Conservation (phyloP, 495 filamentous ascomycete genomes). For the Letharia lupina region DNA sequence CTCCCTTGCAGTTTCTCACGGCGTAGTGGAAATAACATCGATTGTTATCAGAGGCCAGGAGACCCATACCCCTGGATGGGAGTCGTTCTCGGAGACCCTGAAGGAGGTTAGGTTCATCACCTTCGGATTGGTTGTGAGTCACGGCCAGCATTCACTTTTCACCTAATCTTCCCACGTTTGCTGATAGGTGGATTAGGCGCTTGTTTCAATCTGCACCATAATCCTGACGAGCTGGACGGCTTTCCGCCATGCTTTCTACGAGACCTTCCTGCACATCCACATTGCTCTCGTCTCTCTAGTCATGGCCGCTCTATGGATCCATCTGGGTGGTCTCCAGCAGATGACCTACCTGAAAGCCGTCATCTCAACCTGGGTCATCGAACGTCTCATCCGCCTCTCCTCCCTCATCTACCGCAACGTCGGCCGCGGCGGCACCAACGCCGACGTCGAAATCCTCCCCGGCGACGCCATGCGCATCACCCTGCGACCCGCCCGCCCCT, state of each 20-base stretch:
- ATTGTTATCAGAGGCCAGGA: conserved; percentile 49
- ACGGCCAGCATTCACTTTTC: not conserved
- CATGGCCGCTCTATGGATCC: conserved; percentile 61
- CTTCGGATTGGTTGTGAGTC: conserved; percentile 46
- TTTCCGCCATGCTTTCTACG: conserved; percentile 89
- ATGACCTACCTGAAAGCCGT: conserved; percentile 58
- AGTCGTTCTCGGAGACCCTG: conserved; percentile 42
- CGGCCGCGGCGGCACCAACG: conserved; percentile 54
- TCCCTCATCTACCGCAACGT: conserved; percentile 66
- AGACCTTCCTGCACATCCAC: conserved; percentile 81
- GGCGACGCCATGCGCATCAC: conserved; percentile 80
- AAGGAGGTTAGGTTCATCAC: conserved; percentile 48
- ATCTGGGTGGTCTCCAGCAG: conserved; percentile 58
- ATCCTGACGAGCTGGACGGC: conserved; percentile 57
- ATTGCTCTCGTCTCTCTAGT: conserved; percentile 56
- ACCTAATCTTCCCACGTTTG: not conserved
- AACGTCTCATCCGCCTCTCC: conserved; percentile 59
- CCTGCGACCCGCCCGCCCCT: conserved; percentile 64
- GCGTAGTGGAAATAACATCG: conserved; percentile 55
- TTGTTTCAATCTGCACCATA: conserved; percentile 50
- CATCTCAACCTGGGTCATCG: conserved; percentile 67
- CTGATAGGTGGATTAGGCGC: conserved; percentile 30
- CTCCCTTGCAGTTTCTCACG: conserved; percentile 55
- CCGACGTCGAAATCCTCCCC: conserved; percentile 65
- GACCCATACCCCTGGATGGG: conserved; percentile 47